A percentile compares a stretch with the other conserved stretches of the same genome.
phyloP scores from a whole-genome alignment of 768 basidiomycete species.

The Xerocomus spinulosus region DNA sequence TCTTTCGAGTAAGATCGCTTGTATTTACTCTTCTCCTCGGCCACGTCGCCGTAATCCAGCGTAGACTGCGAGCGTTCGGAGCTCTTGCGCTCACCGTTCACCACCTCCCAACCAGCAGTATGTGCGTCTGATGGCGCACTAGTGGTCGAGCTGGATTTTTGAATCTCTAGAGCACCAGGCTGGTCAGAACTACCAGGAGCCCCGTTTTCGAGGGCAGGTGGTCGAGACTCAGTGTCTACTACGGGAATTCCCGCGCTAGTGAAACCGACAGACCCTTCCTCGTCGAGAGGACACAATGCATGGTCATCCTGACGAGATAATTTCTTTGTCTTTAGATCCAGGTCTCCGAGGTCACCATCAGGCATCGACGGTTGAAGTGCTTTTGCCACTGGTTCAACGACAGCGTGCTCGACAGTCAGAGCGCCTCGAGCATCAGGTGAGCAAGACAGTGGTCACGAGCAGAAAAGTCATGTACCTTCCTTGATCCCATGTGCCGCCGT shows the following conservation, averaged over 20 bases:
- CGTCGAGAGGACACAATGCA: constrained; percentile 48
- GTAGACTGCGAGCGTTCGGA: constrained; percentile 46
- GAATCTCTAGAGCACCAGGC: constrained; percentile 16
- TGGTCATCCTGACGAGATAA: constrained; percentile 45
- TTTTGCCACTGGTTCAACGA: constrained; percentile 33
- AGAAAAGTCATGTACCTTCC: constrained; percentile 44
- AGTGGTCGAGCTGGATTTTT: background rate
- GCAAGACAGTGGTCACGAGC: background rate
- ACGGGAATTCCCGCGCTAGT: constrained; percentile 62
- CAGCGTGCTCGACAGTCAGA: constrained; percentile 37
- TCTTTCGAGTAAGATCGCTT: constrained; percentile 52
- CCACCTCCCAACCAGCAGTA: constrained; percentile 41
- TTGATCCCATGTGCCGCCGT: constrained; percentile 37
- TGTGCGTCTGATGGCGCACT: constrained; percentile 28
- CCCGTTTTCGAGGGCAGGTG: constrained; percentile 31
- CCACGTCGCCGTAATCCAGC: constrained; percentile 39
- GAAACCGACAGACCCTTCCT: constrained; percentile 51
- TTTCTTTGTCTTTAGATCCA: constrained; percentile 21
- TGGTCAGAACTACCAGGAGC: constrained; percentile 28
- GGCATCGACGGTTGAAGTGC: constrained; percentile 33
- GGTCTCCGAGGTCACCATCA: background rate
- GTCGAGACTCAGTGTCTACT: constrained; percentile 45
- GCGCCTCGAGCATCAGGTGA: constrained; percentile 34
- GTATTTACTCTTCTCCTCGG: constrained; percentile 45
- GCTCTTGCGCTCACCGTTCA: constrained; percentile 39